These are phyloP conservation scores for Logfia minima DNA, from an alignment of 129 eudicot species.

Conservation along the genomic window DNA sequence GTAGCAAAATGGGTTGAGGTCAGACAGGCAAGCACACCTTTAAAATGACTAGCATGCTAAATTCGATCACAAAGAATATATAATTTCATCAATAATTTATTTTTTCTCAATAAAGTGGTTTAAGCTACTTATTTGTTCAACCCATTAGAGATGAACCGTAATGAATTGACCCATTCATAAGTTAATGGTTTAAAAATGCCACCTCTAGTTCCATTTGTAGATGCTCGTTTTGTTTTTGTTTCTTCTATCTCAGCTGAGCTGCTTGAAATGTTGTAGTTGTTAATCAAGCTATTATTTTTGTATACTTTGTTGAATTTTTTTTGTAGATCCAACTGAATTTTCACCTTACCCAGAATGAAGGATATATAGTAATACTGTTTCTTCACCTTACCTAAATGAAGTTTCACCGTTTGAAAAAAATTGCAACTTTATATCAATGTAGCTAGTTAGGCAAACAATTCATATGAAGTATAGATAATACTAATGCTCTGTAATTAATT, in stretches of 20 bases:
- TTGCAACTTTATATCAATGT: neutral
- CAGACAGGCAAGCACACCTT: neutral
- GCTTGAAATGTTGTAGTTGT: neutral
- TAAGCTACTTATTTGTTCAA: neutral
- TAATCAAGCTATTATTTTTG: neutral
- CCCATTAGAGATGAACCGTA: neutral
- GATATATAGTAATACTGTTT: neutral
- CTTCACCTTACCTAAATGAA: slow-evolving; percentile 8
- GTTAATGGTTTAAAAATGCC: neutral
- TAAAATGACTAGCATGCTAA: neutral
- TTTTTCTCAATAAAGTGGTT: neutral
- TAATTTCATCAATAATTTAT: neutral
- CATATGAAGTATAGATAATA: slow-evolving; percentile 41
- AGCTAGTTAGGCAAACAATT: neutral
- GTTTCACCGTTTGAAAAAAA: neutral
- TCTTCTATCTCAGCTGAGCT: slow-evolving; percentile 23
- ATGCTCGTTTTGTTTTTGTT: neutral
- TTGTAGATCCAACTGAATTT: neutral
- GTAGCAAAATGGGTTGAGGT: neutral
- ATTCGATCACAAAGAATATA: neutral
- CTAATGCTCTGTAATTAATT: neutral
- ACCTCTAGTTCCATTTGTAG: neutral
- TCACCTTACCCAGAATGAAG: neutral
- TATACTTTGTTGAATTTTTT: neutral
- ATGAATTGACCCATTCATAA: neutral